Conservation (phyloP, 306 rosid genomes). For the Lathyrus sativus region DNA sequence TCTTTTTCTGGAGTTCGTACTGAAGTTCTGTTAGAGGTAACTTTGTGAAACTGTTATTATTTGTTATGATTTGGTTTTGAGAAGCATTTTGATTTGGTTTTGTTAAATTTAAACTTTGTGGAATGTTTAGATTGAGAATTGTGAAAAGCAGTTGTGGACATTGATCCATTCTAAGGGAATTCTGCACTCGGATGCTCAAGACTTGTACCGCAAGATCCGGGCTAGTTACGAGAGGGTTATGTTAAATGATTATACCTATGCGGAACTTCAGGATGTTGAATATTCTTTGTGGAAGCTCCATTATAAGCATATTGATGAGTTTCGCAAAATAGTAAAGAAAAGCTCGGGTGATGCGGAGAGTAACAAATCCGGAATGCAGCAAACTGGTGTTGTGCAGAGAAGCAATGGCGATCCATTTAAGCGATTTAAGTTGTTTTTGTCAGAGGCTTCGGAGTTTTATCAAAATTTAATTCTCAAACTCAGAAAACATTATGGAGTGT, state of each 20-base stretch:
- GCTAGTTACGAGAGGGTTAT: conserved; percentile 67
- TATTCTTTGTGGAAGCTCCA: conserved; percentile 94
- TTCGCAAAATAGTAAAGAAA: conserved; percentile 77
- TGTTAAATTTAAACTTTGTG: conserved; percentile 35
- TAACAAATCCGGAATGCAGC: conserved; percentile 39
- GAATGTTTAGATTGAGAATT: conserved; percentile 58
- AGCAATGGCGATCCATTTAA: conserved; percentile 40
- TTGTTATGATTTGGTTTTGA: conserved; percentile 11
- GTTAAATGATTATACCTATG: conserved; percentile 43
- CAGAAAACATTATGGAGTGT: conserved; percentile 55
- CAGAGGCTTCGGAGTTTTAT: conserved; percentile 80
- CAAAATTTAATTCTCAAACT: conserved; percentile 63
- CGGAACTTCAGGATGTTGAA: conserved; percentile 88
- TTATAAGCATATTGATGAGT: conserved; percentile 92
- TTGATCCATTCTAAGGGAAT: conserved; percentile 73
- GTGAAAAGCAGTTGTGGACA: conserved; percentile 71
- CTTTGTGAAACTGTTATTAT: conserved; percentile 37
- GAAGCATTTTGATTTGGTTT: not conserved
- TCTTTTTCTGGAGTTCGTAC: conserved; percentile 41
- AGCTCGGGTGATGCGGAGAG: conserved; percentile 49
- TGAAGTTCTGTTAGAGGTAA: conserved; percentile 62
- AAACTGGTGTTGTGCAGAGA: conserved; percentile 39
- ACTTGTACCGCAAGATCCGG: conserved; percentile 64
- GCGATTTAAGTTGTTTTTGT: conserved; percentile 68
- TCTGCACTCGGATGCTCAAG: conserved; percentile 64